These are phyloP conservation scores for Penicillium taxi DNA, from an alignment of 495 filamentous ascomycete genomes.

Conservation along the genomic window DNA sequence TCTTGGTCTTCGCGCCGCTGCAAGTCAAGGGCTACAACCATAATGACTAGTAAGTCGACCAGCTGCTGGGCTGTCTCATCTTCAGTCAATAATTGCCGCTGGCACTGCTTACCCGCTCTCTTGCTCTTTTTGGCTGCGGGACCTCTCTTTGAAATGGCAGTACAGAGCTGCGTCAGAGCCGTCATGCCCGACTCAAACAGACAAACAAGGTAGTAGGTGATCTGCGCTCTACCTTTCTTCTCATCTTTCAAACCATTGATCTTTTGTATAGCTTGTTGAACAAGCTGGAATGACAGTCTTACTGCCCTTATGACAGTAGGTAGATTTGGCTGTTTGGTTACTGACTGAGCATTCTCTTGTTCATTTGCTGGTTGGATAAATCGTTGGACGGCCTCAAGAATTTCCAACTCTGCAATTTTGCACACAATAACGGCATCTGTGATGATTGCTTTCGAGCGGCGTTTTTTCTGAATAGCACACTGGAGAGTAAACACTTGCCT, in stretches of 20 bases:
- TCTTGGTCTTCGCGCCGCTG: conserved; percentile 17
- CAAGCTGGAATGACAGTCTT: conserved; percentile 18
- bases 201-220: conserved; percentile 34
- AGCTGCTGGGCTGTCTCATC: conserved; percentile 16
- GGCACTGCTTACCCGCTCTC: neutral
- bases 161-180: conserved; percentile 24
- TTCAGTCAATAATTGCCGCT: conserved; percentile 2
- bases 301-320: conserved; percentile 12
- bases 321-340: conserved; percentile 11
- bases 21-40: conserved; percentile 23
- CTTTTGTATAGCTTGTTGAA: conserved; percentile 28
- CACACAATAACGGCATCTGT: conserved; percentile 21
- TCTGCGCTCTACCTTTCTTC: conserved; percentile 11
- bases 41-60: conserved; percentile 20
- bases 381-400: conserved; percentile 11
- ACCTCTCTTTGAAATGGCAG: conserved; percentile 10
- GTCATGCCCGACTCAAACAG: conserved; percentile 34
- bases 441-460: conserved; percentile 13
- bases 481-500: conserved; percentile 31
- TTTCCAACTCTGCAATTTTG: conserved; percentile 14
- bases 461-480: conserved; percentile 23
- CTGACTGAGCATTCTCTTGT: neutral
- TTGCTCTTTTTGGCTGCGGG: neutral
- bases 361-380: neutral
- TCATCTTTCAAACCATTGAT: conserved; percentile 15